Evolutionary conservation across 2,329 filamentous ascomycete species (phyloP).

Genomic region (Cercospora sp.): DNA sequence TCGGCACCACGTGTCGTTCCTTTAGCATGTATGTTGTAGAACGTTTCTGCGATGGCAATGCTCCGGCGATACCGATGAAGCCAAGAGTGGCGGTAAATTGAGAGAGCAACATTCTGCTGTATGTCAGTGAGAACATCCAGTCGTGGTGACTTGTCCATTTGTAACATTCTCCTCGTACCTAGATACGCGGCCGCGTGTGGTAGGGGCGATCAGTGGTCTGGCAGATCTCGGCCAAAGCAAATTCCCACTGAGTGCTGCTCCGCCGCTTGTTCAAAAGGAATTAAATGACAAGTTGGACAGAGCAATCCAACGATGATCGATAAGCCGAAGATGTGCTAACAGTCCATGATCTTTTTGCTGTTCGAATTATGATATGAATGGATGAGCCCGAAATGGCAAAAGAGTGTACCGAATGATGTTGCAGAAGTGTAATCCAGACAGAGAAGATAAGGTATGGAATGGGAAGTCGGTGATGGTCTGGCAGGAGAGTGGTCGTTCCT

Average conservation of each 20-base stretch:
- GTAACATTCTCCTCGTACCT: neutral
- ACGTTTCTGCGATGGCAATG: constrained; percentile 16
- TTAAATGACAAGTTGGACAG: neutral
- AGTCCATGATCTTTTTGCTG: neutral
- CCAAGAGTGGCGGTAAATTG: constrained; percentile 8
- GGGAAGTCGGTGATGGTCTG: neutral
- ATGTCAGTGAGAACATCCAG: neutral
- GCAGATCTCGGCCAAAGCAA: neutral
- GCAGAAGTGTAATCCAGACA: neutral
- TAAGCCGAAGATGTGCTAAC: neutral
- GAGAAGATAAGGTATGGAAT: neutral
- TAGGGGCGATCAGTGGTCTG: neutral
- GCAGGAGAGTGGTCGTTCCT: neutral
- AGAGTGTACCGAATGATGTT: neutral
- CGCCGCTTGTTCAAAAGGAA: neutral
- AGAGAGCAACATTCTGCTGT: constrained; percentile 13
- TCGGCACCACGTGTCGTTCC: constrained; percentile 56
- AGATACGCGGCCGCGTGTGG: neutral
- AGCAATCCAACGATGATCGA: neutral
- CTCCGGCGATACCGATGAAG: constrained; percentile 1
- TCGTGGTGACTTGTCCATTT: neutral
- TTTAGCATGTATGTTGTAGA: constrained; percentile 55
- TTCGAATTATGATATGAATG: neutral
- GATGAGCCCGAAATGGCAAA: neutral
- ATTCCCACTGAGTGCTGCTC: neutral